A percentile compares a stretch with the other conserved stretches of the same genome.
Conservation (phyloP, 2,329 filamentous ascomycete genomes). For the Lanzia echinophila region DNA sequence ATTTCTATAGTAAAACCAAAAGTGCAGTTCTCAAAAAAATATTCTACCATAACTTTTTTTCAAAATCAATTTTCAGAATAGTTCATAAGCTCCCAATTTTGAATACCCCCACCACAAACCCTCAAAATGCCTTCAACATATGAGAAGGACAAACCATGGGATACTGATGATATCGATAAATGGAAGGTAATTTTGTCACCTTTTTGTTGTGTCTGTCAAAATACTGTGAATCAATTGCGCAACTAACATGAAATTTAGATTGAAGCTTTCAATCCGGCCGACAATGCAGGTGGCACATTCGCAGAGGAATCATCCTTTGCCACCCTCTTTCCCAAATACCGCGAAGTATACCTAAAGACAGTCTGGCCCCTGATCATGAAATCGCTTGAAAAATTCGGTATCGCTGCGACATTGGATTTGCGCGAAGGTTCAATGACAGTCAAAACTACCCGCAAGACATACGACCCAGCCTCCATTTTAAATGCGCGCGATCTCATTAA, state of each 20-base stretch:
- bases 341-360: slow-evolving; percentile 87
- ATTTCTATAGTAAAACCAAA: too few relatives aligned
- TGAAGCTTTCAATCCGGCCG: slow-evolving; percentile 75
- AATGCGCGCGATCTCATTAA: slow-evolving; percentile 95
- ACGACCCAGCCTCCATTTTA: slow-evolving; percentile 84
- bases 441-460: slow-evolving; percentile 87
- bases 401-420: slow-evolving; percentile 87
- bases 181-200: slow-evolving; percentile 59
- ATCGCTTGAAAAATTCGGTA: slow-evolving; percentile 77
- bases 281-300: slow-evolving; percentile 82
- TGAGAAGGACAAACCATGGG: slow-evolving; percentile 88
- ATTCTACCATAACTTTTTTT: slow-evolving; percentile 11
- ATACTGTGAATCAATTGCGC: neutral
- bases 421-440: slow-evolving; percentile 96
- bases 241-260: slow-evolving; percentile 40
- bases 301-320: slow-evolving; percentile 87
- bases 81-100: slow-evolving; percentile 1
- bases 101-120: slow-evolving; percentile 15
- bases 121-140: slow-evolving; percentile 75
- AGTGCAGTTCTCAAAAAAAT: too few relatives aligned
- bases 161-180: slow-evolving; percentile 94
- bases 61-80: neutral
- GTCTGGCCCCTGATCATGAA: slow-evolving; percentile 89
- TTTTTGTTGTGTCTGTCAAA: neutral
- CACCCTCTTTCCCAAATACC: slow-evolving; percentile 89